Conservation (phyloP, 2,329 filamentous ascomycete genomes). For the Penicillium rolfsii region DNA sequence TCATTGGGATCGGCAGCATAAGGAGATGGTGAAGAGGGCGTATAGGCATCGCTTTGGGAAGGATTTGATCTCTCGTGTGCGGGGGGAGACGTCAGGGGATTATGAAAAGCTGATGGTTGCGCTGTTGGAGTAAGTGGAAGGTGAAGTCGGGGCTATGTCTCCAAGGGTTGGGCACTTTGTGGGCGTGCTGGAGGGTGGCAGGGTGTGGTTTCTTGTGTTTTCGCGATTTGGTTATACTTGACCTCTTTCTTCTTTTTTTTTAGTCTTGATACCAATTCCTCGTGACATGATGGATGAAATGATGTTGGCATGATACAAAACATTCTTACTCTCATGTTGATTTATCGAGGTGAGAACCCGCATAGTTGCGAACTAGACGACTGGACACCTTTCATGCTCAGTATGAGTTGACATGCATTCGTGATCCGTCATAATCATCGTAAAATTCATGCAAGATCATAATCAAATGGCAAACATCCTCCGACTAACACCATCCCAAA, state of each 20-base stretch:
- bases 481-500: not conserved
- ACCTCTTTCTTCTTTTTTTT: not conserved
- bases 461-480: not conserved
- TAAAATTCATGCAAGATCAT: constrained; percentile 19
- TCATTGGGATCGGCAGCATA: constrained; percentile 78
- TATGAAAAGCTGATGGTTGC: constrained; percentile 78
- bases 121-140: constrained; percentile 48
- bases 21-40: constrained; percentile 77
- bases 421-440: constrained; percentile 16
- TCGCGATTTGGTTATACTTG: not conserved
- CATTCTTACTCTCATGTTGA: not conserved
- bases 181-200: too few species aligned
- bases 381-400: not conserved
- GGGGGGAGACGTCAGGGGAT: constrained; percentile 82
- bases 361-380: not conserved
- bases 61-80: constrained; percentile 70
- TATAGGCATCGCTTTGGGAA: constrained; percentile 72
- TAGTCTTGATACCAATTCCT: constrained; percentile 2
- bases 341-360: not conserved
- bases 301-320: constrained; percentile 1
- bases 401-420: constrained; percentile 13
- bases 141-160: not conserved
- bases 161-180: not conserved
- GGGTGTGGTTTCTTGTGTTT: not conserved
- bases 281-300: not conserved